These are phyloP conservation scores for Mucor plumbeus DNA, from an alignment of 371 early-diverging fungal species.

Conservation along the genomic window DNA sequence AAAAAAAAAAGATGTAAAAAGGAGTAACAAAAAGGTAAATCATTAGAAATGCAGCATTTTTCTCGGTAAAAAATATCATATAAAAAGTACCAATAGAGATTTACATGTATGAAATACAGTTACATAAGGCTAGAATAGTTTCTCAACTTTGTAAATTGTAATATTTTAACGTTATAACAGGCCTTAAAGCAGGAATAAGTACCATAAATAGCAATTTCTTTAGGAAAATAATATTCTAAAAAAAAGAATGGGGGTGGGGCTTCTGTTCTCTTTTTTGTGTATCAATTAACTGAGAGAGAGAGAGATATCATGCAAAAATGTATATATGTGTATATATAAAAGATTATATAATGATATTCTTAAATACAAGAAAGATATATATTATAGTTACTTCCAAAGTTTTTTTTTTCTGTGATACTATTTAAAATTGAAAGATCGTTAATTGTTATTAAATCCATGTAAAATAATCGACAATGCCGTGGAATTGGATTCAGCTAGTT, in stretches of 20 bases:
- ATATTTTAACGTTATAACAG: neutral
- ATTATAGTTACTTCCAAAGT: neutral
- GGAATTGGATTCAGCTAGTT: neutral
- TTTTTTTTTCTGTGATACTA: neutral
- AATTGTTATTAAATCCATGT: conserved; percentile 7
- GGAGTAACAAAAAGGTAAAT: neutral
- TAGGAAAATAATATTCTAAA: neutral
- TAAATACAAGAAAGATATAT: neutral
- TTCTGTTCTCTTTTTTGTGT: neutral
- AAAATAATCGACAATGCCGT: conserved; percentile 8
- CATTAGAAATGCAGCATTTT: neutral
- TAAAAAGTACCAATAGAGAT: neutral
- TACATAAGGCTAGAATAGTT: neutral
- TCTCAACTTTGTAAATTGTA: neutral
- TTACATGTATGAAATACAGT: neutral
- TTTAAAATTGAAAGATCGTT: conserved; percentile 7
- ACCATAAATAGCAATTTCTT: conserved; percentile 12
- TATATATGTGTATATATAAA: neutral
- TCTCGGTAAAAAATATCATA: neutral
- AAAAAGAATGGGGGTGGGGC: neutral
- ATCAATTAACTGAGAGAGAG: neutral
- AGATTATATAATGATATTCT: neutral
- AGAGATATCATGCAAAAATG: neutral
- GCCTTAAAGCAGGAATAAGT: conserved; percentile 19
- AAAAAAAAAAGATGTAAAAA: neutral